Evolutionary conservation across 257 asterid species (phyloP), one percentile per base, ranked within the genome.

Genomic region (Rhazya stricta): DNA sequence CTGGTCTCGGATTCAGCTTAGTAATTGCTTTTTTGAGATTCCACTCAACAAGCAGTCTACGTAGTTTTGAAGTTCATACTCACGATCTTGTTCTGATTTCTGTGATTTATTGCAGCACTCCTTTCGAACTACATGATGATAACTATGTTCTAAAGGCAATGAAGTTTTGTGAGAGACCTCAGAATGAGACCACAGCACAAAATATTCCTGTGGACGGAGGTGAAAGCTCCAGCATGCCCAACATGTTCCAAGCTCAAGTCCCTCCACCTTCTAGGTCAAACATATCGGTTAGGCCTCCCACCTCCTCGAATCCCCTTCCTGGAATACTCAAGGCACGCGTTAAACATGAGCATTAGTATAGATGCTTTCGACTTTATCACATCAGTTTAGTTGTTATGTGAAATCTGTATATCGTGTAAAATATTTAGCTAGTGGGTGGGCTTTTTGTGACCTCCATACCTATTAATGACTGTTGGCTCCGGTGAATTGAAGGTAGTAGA

Each of bases 81-180:
- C 60, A 27, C 75, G 32, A 70, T 42, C 29, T 7, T 32, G 58
- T 8, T 58, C 5, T 71, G 65, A 37, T 61, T 51, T 69, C 2
- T 65, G 8, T 36, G 16, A 7, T 19, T n/a, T 29, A 76, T 63
- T 81, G 80, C 96, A 95, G 99, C 89, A 95, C 98, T 39, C 98
- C 97, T 1, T 95, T 95, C 77, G 98, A 95, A 93, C 91, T 95
- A 45, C 99, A 95, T 32, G 98, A 95, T 41, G 99, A 95, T 71
- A 89, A 91, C 68, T 92, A 89, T 45, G 96, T 95, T 41, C 98
- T 95, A 72, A 95, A 89, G 84, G 96, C 96, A 61, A 92, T 95
- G 99, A 91, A 95, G 74, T 82, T 92, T 5, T 80, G 88, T 45
- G 94, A 80, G 76, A 90, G 84, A 53, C 83, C 88, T 51, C 82